These are phyloP conservation scores for Tricladium varicosporioides DNA, from an alignment of 2,329 filamentous ascomycete genomes.

Conservation along the genomic window DNA sequence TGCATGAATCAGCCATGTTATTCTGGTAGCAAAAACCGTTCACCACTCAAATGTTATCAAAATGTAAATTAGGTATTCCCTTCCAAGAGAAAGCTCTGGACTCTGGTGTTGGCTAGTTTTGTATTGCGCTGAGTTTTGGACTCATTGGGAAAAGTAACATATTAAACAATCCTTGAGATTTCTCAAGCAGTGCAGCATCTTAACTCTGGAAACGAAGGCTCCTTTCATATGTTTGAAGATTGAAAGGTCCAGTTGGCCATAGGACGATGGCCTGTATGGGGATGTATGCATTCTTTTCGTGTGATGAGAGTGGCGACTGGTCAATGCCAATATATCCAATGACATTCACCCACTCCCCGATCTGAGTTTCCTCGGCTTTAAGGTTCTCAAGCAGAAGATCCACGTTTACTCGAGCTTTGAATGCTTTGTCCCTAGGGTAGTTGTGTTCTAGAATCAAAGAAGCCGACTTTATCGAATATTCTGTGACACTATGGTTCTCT, in stretches of 20 bases:
- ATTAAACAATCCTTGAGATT: neutral
- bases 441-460: slow-evolving; percentile 67
- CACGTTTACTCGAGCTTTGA: slow-evolving; percentile 65
- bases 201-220: slow-evolving; percentile 17
- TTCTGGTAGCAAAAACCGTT: too few species aligned
- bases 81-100: too few species aligned
- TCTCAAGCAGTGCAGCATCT: neutral
- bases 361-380: slow-evolving; percentile 58
- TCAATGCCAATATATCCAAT: slow-evolving; percentile 68
- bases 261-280: slow-evolving; percentile 72
- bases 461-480: slow-evolving; percentile 55
- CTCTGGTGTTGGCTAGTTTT: too few species aligned
- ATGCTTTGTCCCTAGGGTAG: slow-evolving; percentile 48
- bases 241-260: slow-evolving; percentile 73
- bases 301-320: slow-evolving; percentile 6
- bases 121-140: too few species aligned
- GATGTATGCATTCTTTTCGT: slow-evolving; percentile 33
- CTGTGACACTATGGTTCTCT: slow-evolving; percentile 48
- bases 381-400: slow-evolving; percentile 67
- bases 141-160: too few species aligned
- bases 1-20: too few species aligned
- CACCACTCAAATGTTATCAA: too few species aligned
- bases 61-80: too few species aligned
- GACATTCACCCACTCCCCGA: slow-evolving; percentile 87
- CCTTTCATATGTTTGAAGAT: slow-evolving; percentile 68